phyloP scores from a whole-genome alignment of 1,284 basidiomycete genomes.

The Cryptococcus sp. region DNA sequence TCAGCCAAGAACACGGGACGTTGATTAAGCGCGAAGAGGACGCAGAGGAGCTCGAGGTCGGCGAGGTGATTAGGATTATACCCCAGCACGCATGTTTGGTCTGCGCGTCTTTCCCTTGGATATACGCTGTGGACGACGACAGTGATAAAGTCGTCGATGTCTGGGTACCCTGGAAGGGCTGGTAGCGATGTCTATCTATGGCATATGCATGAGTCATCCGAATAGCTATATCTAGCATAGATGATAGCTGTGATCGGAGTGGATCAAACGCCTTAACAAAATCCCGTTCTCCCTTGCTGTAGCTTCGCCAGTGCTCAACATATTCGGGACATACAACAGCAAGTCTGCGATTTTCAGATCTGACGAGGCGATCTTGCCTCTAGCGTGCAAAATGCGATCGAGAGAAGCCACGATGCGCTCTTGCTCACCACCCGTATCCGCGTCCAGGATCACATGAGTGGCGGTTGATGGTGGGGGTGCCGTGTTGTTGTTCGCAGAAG shows the following conservation, averaged over 20 bases:
- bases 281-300: conserved; percentile 8
- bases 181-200: conserved; percentile 56
- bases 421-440: background rate
- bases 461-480: background rate
- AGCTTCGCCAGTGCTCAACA: conserved; percentile 1
- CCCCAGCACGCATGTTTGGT: conserved; percentile 66
- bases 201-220: no score
- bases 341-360: conserved; percentile 5
- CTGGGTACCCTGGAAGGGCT: conserved; percentile 89
- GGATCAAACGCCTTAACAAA: conserved; percentile 11
- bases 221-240: no score
- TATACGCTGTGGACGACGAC: conserved; percentile 71
- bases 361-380: conserved; percentile 5
- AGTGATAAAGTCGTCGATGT: conserved; percentile 69
- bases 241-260: no score
- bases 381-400: conserved; percentile 5
- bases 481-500: conserved; percentile 1
- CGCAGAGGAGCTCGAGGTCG: conserved; percentile 57
- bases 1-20: conserved; percentile 79
- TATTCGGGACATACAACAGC: conserved; percentile 7
- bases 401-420: conserved; percentile 12
- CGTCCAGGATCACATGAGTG: no score
- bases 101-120: conserved; percentile 74
- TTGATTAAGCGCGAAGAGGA: conserved; percentile 53
- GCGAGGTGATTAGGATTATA: conserved; percentile 55